A percentile compares a stretch with the other conserved stretches of the same genome.
These are phyloP conservation scores for Naganishia sp. DNA, from an alignment of 1,284 basidiomycete species.

Conservation along the genomic window DNA sequence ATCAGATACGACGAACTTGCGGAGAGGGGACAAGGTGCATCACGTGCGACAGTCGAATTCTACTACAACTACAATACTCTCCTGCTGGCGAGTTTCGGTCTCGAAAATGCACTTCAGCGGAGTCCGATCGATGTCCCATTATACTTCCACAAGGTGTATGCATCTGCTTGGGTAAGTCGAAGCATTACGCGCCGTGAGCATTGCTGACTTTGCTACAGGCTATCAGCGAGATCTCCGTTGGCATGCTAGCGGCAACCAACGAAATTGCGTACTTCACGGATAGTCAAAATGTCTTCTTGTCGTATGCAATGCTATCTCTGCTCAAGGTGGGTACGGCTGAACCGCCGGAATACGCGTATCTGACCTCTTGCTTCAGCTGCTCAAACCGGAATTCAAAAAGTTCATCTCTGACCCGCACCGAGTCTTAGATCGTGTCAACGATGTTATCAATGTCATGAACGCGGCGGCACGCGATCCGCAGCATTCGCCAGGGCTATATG, in stretches of 20 bases:
- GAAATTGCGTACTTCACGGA: slow-evolving; percentile 84
- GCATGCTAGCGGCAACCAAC: slow-evolving; percentile 56
- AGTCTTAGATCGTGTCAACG: slow-evolving; percentile 50
- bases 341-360: slow-evolving; percentile 11
- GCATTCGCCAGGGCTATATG: slow-evolving; percentile 28
- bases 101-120: slow-evolving; percentile 86
- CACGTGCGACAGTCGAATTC: slow-evolving; percentile 59
- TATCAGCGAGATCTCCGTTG: slow-evolving; percentile 24
- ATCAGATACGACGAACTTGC: slow-evolving; percentile 5
- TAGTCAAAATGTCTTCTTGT: slow-evolving; percentile 85
- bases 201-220: slow-evolving; percentile 1
- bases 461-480: slow-evolving; percentile 19
- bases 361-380: slow-evolving; percentile 58
- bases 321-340: slow-evolving; percentile 66
- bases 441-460: slow-evolving; percentile 22
- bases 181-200: no score
- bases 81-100: slow-evolving; percentile 88
- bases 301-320: slow-evolving; percentile 72
- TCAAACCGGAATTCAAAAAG: slow-evolving; percentile 75
- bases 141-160: slow-evolving; percentile 59
- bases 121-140: slow-evolving; percentile 57
- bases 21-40: slow-evolving; percentile 13
- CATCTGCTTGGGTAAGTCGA: slow-evolving; percentile 60
- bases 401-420: slow-evolving; percentile 73
- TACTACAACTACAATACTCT: slow-evolving; percentile 82